Evolutionary conservation across 1,139 yeast species (phyloP), one percentile per base, ranked within the genome.

Genomic region (Hyphopichia wangnamkhiaoensis): DNA sequence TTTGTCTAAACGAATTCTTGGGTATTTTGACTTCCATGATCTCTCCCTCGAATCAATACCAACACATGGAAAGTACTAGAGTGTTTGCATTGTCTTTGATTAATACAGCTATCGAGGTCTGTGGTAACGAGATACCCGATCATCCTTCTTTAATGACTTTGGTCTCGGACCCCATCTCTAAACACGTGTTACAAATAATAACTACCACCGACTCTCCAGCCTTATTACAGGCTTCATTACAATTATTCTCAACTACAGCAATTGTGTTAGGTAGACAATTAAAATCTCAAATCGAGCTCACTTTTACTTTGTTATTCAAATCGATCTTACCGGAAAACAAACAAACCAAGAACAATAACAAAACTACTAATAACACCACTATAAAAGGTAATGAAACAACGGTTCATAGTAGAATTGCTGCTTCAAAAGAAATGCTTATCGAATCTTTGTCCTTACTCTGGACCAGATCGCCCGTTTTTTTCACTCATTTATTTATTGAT

Each of bases 11-110:
- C 49, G 91, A 84, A 49, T 79, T 80, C 48, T 61, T 93, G 49
- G 82, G 84, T 9, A 84, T 88, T 33, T 71, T 93, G 35, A 79
- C 90, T n/a, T 85, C 95, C 3, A 81, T 91, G 62, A 75, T 91
- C 31, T 82, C 94, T 9, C 95, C 96, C 0, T 80, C 84, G 15
- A 86, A 88, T 50, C 88, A 84, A 54, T 80, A 80, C 51, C 93
- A 86, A 54, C 94, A 89, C 53, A 87, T 94, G 50, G 96, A 91
- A 56, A 76, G 89, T 26, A 84, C 97, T 1, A 76, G 96, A 40
- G 84, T 87, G 12, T 82, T 93, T 66, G 94, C 96, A 0, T 66
- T 94, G 26, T 76, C 82, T 33, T 74, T 93, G 34, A 72, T 94
- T 30, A 83, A 82, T 38, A 82, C 84, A 1, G 88, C 95, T 1